These are phyloP conservation scores for Petunia secreta DNA, from an alignment of 257 asterid species.

Conservation along the genomic window DNA sequence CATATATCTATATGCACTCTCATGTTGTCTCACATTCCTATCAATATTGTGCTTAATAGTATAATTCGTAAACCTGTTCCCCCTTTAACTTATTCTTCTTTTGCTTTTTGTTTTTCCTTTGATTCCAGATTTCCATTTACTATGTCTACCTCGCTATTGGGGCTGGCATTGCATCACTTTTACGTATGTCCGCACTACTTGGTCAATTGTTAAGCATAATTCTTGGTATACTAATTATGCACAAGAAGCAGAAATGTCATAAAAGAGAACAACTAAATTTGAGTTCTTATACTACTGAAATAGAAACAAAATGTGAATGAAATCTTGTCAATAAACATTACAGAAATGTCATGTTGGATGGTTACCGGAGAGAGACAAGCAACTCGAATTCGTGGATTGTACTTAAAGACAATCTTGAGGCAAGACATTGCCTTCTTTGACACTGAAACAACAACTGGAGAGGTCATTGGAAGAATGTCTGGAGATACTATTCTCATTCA, in stretches of 20 bases:
- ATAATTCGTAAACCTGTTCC: neutral
- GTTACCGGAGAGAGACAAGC: slow-evolving; percentile 70
- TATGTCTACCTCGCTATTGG: slow-evolving; percentile 67
- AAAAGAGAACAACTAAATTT: neutral
- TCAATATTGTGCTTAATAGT: neutral
- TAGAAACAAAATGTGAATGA: neutral
- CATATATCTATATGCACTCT: neutral
- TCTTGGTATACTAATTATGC: neutral
- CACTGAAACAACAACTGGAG: slow-evolving; percentile 68
- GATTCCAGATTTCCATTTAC: slow-evolving; percentile 53
- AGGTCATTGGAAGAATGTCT: slow-evolving; percentile 63
- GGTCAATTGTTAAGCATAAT: neutral
- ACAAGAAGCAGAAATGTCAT: neutral
- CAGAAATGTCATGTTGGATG: slow-evolving; percentile 80
- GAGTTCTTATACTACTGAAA: neutral
- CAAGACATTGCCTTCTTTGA: slow-evolving; percentile 72
- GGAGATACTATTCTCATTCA: slow-evolving; percentile 74
- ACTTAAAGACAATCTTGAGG: slow-evolving; percentile 56
- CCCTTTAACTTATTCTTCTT: neutral
- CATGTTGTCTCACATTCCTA: neutral
- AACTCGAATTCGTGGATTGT: slow-evolving; percentile 58
- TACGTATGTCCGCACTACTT: slow-evolving; percentile 54
- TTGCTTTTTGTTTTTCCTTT: neutral
- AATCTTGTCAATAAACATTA: neutral
- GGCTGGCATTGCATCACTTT: slow-evolving; percentile 57